phyloP scores from a whole-genome alignment of 2,329 filamentous ascomycete species.

The Trichoderma arundinaceum region DNA sequence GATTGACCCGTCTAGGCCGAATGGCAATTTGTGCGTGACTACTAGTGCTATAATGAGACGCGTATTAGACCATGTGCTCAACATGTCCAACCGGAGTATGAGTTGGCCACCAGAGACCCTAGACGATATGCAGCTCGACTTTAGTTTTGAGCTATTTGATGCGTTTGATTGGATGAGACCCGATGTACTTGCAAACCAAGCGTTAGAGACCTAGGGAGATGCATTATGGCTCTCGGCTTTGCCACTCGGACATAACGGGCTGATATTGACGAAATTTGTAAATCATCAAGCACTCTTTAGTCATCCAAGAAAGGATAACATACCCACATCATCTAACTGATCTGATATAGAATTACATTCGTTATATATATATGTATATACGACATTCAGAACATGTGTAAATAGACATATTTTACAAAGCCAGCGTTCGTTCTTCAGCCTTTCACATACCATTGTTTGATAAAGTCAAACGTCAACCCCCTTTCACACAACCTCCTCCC shows the following conservation, averaged over 20 bases:
- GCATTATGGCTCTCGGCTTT: background rate
- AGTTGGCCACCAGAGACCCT: conserved; percentile 32
- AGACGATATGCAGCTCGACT: conserved; percentile 39
- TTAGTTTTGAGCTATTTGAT: conserved; percentile 51
- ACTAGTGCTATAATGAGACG: conserved; percentile 56
- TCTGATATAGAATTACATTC: too few relatives aligned
- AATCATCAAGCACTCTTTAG: too few relatives aligned
- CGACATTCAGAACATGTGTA: background rate
- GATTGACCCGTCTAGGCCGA: conserved; percentile 55
- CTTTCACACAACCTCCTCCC: conserved; percentile 6
- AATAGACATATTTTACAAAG: background rate
- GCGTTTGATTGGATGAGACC: conserved; percentile 49
- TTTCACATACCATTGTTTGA: conserved; percentile 6
- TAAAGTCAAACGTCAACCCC: conserved; percentile 11
- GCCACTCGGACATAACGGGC: too few relatives aligned
- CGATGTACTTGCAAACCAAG: conserved; percentile 24
- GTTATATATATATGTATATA: background rate
- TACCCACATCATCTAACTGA: background rate
- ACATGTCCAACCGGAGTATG: conserved; percentile 41
- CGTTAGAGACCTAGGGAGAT: background rate
- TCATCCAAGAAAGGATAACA: background rate
- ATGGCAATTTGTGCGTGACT: conserved; percentile 54
- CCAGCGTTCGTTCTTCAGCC: background rate
- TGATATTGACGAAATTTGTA: too few relatives aligned
- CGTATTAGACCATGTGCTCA: conserved; percentile 57